Base-by-base conservation (phyloP, 225 moss, liverwort and hornwort species). In the Ulota crispa region DNA sequence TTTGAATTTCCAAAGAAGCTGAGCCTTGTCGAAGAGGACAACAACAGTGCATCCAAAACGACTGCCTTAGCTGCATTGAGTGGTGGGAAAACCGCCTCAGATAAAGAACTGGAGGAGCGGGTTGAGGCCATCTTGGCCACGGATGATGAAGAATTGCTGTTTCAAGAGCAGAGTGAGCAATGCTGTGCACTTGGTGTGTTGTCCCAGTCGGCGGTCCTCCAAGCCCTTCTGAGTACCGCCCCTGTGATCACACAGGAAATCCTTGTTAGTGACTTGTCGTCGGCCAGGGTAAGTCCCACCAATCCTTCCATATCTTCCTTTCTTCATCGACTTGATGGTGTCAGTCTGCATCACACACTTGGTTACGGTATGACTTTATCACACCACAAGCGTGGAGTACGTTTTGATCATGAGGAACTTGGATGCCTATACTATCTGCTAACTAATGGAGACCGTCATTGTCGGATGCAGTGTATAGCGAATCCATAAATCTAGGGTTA, bases 1-100 rank as follows among this genome's bases (percentile, higher is more conserved):
- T 68, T 79, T 68, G 84, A 63, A 14, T 21, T 82, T 23, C 76
- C 68, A 52, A 79, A 79, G 42, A 89, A 89, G 37, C 56, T 68
- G 66, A 80, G 77, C 54, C 14, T 63, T 43, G 62, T 77, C 32
- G 77, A 77, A 45, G 87, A 73, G 20, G 83, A 37, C 66, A 42
- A 72, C 70, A 56, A 5, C 63, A 60, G 64, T 66, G 56, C 24
- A 61, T 81, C 69, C 53, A 80, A 42, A 84, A 86, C 90, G 43
- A 86, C 86, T 66, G 88, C 90, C 60, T 83, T 90, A 78, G 84
- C 88, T 80, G 88, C 86, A 53, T 86, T 90, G 67, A 84, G 84
- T 73, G 79, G 84, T 5, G 88, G 69, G 79, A 72, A 83, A 31
- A 60, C 76, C 55, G 80, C 37, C 39, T n/a, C 70, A 37, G 78